Evolutionary conservation across 2,329 filamentous ascomycete species (phyloP).

Genomic region (Alternaria tenuissima): DNA sequence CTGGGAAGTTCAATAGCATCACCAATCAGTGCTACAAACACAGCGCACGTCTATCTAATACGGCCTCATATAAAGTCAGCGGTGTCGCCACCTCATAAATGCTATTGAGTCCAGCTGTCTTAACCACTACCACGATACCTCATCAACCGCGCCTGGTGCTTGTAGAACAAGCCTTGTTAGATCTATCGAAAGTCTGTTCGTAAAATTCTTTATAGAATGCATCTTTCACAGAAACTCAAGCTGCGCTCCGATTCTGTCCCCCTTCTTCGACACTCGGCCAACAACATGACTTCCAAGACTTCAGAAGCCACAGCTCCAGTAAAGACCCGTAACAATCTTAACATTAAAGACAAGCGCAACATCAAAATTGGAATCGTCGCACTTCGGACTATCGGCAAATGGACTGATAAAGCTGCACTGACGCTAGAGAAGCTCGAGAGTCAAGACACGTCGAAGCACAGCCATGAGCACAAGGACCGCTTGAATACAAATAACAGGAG

Average conservation of each 20-base stretch:
- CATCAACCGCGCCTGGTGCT: neutral
- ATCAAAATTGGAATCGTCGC: neutral
- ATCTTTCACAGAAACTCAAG: neutral
- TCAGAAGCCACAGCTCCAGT: neutral
- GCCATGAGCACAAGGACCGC: neutral
- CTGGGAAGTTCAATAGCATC: neutral
- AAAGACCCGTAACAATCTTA: neutral
- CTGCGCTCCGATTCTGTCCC: neutral
- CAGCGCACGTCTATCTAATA: neutral
- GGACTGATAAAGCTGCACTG: constrained; percentile 10
- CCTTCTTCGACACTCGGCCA: neutral
- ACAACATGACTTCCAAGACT: neutral
- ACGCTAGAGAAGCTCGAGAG: constrained; percentile 11
- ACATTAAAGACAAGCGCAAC: constrained; percentile 3
- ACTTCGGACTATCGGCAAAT: constrained; percentile 7
- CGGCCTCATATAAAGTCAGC: neutral
- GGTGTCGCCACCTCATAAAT: neutral
- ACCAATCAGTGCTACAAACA: neutral
- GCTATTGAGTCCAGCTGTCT: neutral
- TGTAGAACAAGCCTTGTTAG: neutral
- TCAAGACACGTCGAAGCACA: neutral
- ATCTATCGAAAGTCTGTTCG: neutral
- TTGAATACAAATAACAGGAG: neutral
- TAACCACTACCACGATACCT: neutral
- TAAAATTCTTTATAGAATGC: neutral